Percentiles rank a stretch among this genome's conserved stretches.
phyloP scores from a whole-genome alignment of 2,329 filamentous ascomycete genomes.

The Cladosporium sp. region DNA sequence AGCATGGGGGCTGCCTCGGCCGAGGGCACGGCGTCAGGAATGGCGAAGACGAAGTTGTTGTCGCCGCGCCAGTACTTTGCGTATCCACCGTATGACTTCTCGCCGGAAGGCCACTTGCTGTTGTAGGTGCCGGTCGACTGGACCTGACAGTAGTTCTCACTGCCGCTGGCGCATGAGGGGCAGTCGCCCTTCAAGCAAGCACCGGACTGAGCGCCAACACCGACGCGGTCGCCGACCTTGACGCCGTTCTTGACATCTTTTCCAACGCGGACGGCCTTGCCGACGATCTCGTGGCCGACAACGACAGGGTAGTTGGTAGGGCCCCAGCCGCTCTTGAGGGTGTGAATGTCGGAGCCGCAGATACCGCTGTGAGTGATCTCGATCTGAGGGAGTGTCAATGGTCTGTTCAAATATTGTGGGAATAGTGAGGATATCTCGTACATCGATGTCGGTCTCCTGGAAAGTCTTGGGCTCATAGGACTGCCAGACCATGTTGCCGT shows the following conservation, averaged over 20 bases:
- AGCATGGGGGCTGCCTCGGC: constrained; percentile 63
- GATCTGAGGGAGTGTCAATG: constrained; percentile 15
- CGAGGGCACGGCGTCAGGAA: constrained; percentile 46
- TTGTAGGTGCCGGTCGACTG: constrained; percentile 6
- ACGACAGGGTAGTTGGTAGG: constrained; percentile 33
- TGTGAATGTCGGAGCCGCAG: constrained; percentile 28
- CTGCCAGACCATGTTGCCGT: constrained; percentile 51
- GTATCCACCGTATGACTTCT: constrained; percentile 61
- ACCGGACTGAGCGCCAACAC: constrained; percentile 46
- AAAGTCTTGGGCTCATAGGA: constrained; percentile 35
- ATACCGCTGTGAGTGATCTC: constrained; percentile 32
- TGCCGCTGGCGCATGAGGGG: constrained; percentile 46
- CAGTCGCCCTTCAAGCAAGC: constrained; percentile 46
- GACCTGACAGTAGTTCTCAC: constrained; percentile 36
- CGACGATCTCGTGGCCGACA: constrained; percentile 26
- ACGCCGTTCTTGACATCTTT: constrained; percentile 22
- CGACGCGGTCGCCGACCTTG: constrained; percentile 38
- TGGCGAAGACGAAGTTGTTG: constrained; percentile 54
- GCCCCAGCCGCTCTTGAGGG: constrained; percentile 33
- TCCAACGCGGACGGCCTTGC: constrained; percentile 23
- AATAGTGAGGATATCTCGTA: not conserved
- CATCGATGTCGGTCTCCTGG: constrained; percentile 29
- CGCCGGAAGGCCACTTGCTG: constrained; percentile 50
- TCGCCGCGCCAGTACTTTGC: constrained; percentile 51
- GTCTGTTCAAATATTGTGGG: not conserved